phyloP scores from a whole-genome alignment of 768 basidiomycete genomes.

The Aureoboletus auriporus region DNA sequence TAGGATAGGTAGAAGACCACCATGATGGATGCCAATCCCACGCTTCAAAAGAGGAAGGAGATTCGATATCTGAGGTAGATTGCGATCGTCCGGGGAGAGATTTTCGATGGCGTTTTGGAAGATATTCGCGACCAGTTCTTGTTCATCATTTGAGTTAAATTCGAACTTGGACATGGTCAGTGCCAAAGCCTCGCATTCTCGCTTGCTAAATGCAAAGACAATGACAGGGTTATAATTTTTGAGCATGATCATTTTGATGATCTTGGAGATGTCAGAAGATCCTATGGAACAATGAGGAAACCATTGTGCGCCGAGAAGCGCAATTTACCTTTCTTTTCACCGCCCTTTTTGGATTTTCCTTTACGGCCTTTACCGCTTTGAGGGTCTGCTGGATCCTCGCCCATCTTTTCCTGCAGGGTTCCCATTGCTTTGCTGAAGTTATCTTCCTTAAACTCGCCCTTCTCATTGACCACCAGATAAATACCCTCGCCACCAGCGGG shows the following conservation, averaged over 20 bases:
- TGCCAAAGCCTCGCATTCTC: conserved; percentile 93
- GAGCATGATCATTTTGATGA: conserved; percentile 96
- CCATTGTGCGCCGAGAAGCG: not conserved
- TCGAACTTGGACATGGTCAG: conserved; percentile 92
- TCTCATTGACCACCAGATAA: conserved; percentile 97
- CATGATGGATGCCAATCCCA: conserved; percentile 98
- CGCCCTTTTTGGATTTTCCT: conserved; percentile 93
- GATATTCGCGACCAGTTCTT: conserved; percentile 78
- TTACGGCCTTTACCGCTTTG: conserved; percentile 82
- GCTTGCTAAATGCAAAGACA: conserved; percentile 96
- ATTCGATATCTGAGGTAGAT: conserved; percentile 90
- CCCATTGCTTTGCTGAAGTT: conserved; percentile 99
- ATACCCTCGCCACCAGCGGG: conserved; percentile 96
- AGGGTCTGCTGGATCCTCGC: conserved; percentile 91
- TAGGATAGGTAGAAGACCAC: conserved; percentile 92
- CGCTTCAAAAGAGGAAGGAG: conserved; percentile 90
- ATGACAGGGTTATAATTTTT: conserved; percentile 99
- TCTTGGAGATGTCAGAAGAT: conserved; percentile 91
- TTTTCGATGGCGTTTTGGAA: conserved; percentile 94
- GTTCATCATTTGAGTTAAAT: conserved; percentile 91
- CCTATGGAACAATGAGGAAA: conserved; percentile 42
- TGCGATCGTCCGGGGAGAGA: conserved; percentile 79
- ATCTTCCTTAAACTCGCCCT: conserved; percentile 94
- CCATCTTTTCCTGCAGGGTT: conserved; percentile 74
- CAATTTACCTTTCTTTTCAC: conserved; percentile 74